A percentile compares a stretch with the other conserved stretches of the same genome.
Evolutionary conservation across 257 asterid genomes (phyloP).

Genomic region (Solanum sejunctum): DNA sequence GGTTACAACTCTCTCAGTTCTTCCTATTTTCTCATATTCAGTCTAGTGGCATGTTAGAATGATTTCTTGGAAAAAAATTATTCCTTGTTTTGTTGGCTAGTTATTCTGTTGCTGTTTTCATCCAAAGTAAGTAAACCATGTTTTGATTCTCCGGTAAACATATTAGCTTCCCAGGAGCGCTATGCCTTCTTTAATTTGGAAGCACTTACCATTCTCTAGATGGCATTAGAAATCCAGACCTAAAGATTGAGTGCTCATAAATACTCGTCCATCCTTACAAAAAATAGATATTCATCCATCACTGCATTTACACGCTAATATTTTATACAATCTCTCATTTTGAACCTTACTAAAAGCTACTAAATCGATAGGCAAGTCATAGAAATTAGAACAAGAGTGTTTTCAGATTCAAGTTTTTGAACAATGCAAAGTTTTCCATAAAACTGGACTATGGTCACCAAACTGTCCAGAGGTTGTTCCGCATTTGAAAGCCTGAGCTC

Average conservation of each 20-base stretch:
- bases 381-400: neutral
- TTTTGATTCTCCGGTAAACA: neutral
- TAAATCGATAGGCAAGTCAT: neutral
- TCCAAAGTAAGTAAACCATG: neutral
- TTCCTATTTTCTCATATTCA: neutral
- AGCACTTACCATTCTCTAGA: neutral
- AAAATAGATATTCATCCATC: neutral
- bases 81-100: neutral
- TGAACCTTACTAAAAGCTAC: neutral
- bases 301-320: neutral
- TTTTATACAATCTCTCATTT: neutral
- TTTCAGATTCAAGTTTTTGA: neutral
- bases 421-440: neutral
- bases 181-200: neutral
- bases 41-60: neutral
- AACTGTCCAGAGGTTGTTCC: neutral
- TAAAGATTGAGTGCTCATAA: neutral
- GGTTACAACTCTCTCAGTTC: neutral
- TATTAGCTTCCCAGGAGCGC: neutral
- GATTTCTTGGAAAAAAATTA: neutral
- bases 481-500: neutral
- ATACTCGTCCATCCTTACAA: neutral
- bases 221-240: neutral
- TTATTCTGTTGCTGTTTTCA: neutral
- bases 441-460: neutral